Conservation (phyloP, 305 asterid genomes). For the Fraxinus ornus region DNA sequence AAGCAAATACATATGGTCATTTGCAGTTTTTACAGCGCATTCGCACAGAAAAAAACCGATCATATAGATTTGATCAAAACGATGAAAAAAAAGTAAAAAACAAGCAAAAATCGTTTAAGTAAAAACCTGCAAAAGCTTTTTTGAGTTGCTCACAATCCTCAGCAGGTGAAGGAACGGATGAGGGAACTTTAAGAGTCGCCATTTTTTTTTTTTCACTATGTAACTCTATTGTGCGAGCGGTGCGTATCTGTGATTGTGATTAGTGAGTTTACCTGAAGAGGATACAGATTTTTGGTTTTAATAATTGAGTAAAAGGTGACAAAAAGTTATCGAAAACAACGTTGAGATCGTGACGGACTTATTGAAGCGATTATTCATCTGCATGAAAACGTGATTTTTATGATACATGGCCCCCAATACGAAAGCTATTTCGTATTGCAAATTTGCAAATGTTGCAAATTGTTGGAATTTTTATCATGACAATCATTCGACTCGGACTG, state of each 20-base stretch:
- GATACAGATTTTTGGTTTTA: not conserved
- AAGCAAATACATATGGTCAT: not conserved
- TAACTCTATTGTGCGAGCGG: not conserved
- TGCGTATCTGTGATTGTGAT: slow-evolving; percentile 3
- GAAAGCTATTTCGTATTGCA: not conserved
- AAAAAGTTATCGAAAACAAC: slow-evolving; percentile 27
- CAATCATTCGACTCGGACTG: not conserved
- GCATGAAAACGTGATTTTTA: not conserved
- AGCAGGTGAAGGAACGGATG: slow-evolving; percentile 60
- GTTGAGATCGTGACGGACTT: not conserved
- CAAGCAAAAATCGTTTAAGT: not conserved
- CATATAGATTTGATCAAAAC: slow-evolving; percentile 4
- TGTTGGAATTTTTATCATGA: not conserved
- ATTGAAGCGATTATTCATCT: not conserved
- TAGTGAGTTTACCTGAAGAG: not conserved
- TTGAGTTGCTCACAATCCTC: slow-evolving; percentile 67
- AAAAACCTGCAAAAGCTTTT: slow-evolving; percentile 69
- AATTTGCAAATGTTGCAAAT: not conserved
- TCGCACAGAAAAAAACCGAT: not conserved
- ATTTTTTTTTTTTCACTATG: slow-evolving; percentile 1
- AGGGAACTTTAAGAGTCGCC: slow-evolving; percentile 37
- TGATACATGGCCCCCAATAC: not conserved
- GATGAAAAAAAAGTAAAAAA: not conserved
- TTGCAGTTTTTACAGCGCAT: not conserved
- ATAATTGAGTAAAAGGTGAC: not conserved